Base-by-base conservation (phyloP, 768 basidiomycete genomes). In the Hemileccinum rubropunctum region DNA sequence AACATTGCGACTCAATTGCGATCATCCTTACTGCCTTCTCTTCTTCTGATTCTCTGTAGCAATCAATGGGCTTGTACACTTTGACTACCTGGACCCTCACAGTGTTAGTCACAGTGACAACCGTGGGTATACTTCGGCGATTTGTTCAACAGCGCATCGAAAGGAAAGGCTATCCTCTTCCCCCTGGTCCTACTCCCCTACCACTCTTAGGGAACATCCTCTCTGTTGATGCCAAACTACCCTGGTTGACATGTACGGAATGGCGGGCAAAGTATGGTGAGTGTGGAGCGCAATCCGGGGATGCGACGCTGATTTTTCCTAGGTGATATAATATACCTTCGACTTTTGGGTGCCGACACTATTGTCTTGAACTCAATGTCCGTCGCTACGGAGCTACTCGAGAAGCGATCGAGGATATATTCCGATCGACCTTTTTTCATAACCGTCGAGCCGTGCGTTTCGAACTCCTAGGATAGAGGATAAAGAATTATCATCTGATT, bases 301-400 rank as follows among this genome's bases (percentile, higher is more conserved):
- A 45, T 28, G 8, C 14, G 17, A 15, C 37, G 13, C 26, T 36
- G 20, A 47, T 1, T 11, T n/a, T n/a, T 40, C 14, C 14, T 28
- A 75, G 72, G 75, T 3, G 62, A 72, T 2, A 56, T 82, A 12
- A 71, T 81, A 28, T 75, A 75, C 12, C 73, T 77, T 48, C 66
- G 68, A 17, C 61, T 76, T 20, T 74, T 76, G 56, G 78, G 74
- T 49, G 66, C 68, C n/a, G 63, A 62, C 15, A 61, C 72, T 30
- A 59, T 81, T 17, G 56, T 81, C 42, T 52, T 81, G 35, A 80
- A 76, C 59, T 67, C 69, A 23, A 60, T 60, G 20, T 70, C 71
- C 48, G 70, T 66, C 14, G 74, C 69, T 0, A 55, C 62, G 15
- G 77, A 78, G 38, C 66, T 82, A 11, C 64, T 82, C 35, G 76